phyloP scores from a whole-genome alignment of 768 basidiomycete genomes.

The Termitomyces sp. region DNA sequence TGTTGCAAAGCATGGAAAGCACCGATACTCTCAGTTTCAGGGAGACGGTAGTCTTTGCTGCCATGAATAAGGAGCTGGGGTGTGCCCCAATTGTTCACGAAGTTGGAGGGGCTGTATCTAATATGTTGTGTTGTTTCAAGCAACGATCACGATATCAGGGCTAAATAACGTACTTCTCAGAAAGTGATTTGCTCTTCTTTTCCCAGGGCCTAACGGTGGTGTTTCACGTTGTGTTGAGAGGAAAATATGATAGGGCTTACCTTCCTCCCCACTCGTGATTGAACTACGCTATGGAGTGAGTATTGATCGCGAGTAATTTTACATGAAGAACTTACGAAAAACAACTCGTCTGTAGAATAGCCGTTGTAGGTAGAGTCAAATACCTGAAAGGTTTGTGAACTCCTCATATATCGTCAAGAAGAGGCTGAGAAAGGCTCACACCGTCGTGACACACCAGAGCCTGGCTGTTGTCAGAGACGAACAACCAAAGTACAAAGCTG shows the following conservation, averaged over 20 bases:
- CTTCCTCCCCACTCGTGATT: slow-evolving; percentile 84
- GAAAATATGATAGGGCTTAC: slow-evolving; percentile 15
- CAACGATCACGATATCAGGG: neutral
- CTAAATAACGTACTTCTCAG: slow-evolving; percentile 47
- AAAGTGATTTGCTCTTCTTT: slow-evolving; percentile 45
- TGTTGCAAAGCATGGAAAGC: slow-evolving; percentile 85
- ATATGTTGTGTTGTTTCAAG: neutral
- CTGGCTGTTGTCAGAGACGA: slow-evolving; percentile 16
- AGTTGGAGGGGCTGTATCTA: slow-evolving; percentile 78
- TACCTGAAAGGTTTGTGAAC: slow-evolving; percentile 34
- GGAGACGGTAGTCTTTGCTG: slow-evolving; percentile 84
- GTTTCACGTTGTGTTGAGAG: neutral
- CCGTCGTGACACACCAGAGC: slow-evolving; percentile 93
- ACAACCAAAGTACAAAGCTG: neutral
- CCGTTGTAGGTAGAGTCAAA: slow-evolving; percentile 79
- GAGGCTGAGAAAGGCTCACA: slow-evolving; percentile 29
- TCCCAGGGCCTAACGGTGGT: slow-evolving; percentile 58
- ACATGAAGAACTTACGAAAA: slow-evolving; percentile 57
- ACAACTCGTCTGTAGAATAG: slow-evolving; percentile 89
- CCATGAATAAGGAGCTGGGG: slow-evolving; percentile 85
- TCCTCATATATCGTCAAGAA: neutral
- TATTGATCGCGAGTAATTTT: neutral
- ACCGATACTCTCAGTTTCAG: slow-evolving; percentile 80
- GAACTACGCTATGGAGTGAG: slow-evolving; percentile 43
- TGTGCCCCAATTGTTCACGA: slow-evolving; percentile 80